These are phyloP conservation scores for Penicillium brevicompactum DNA, from an alignment of 2,329 filamentous ascomycete genomes.

Conservation along the genomic window DNA sequence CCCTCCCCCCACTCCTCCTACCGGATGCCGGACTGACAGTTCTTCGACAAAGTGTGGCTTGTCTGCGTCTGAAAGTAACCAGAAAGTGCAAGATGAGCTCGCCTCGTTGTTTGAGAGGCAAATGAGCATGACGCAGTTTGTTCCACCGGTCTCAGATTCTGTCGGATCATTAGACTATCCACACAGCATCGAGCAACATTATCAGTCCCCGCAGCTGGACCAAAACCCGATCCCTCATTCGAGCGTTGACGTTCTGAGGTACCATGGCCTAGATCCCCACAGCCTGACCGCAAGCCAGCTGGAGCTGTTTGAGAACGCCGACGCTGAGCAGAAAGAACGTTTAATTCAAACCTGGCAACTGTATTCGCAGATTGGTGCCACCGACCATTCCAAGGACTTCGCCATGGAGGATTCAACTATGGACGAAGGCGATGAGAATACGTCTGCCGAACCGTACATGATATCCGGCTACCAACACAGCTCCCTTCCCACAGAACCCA, in stretches of 20 bases:
- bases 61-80: slow-evolving; percentile 47
- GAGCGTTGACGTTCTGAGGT: slow-evolving; percentile 59
- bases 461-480: slow-evolving; percentile 74
- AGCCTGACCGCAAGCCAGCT: slow-evolving; percentile 74
- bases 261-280: slow-evolving; percentile 70
- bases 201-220: background rate
- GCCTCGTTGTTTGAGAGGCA: slow-evolving; percentile 76
- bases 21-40: slow-evolving; percentile 23
- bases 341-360: slow-evolving; percentile 85
- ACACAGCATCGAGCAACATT: slow-evolving; percentile 49
- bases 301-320: slow-evolving; percentile 75
- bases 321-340: slow-evolving; percentile 69
- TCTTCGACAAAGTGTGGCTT: slow-evolving; percentile 41
- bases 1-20: slow-evolving; percentile 25
- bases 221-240: slow-evolving; percentile 20
- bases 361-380: slow-evolving; percentile 52
- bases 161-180: slow-evolving; percentile 36
- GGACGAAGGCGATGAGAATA: slow-evolving; percentile 27
- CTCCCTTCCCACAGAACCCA: slow-evolving; percentile 43
- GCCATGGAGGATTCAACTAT: slow-evolving; percentile 48
- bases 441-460: slow-evolving; percentile 79
- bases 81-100: slow-evolving; percentile 78
- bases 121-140: slow-evolving; percentile 60
- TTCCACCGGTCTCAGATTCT: slow-evolving; percentile 34
- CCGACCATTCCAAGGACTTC: slow-evolving; percentile 18